Conservation (phyloP, 345 rosid genomes). For the Boechera retrofracta region DNA sequence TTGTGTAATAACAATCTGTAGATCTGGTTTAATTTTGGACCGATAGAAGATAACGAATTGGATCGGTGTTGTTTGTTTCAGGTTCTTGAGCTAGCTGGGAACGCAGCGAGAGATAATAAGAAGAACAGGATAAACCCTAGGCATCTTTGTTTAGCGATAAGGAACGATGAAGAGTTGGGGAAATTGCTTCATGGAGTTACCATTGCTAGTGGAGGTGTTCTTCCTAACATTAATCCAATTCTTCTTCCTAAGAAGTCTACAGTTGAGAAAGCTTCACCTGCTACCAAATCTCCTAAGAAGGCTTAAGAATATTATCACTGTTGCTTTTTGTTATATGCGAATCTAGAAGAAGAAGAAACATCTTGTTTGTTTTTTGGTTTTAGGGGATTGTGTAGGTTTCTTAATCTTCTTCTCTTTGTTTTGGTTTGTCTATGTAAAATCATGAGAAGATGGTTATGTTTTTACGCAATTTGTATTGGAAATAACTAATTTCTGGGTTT, state of each 20-base stretch:
- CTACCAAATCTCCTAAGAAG: constrained; percentile 59
- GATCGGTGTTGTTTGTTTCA: neutral
- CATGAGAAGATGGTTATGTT: neutral
- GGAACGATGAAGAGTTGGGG: constrained; percentile 73
- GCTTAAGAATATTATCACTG: neutral
- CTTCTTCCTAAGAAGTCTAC: constrained; percentile 64
- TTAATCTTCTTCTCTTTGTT: constrained; percentile 1
- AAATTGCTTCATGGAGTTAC: constrained; percentile 67
- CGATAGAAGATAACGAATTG: neutral
- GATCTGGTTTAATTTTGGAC: neutral
- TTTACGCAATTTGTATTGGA: constrained; percentile 3
- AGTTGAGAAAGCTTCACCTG: constrained; percentile 45
- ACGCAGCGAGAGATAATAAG: constrained; percentile 76
- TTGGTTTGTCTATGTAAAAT: neutral
- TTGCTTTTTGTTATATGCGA: neutral
- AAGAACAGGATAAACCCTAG: constrained; percentile 70
- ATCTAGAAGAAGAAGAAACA: constrained; percentile 7
- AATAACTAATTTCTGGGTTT: constrained; percentile 20
- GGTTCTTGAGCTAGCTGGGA: constrained; percentile 73
- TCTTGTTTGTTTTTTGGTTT: neutral
- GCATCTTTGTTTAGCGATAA: constrained; percentile 60
- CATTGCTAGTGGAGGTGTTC: constrained; percentile 71
- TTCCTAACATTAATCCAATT: constrained; percentile 67
- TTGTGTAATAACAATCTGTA: neutral
- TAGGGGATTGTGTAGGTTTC: constrained; percentile 23